These are phyloP conservation scores for Crithidia thermophila DNA, from an alignment of 208 protist genomes.

Conservation along the genomic window DNA sequence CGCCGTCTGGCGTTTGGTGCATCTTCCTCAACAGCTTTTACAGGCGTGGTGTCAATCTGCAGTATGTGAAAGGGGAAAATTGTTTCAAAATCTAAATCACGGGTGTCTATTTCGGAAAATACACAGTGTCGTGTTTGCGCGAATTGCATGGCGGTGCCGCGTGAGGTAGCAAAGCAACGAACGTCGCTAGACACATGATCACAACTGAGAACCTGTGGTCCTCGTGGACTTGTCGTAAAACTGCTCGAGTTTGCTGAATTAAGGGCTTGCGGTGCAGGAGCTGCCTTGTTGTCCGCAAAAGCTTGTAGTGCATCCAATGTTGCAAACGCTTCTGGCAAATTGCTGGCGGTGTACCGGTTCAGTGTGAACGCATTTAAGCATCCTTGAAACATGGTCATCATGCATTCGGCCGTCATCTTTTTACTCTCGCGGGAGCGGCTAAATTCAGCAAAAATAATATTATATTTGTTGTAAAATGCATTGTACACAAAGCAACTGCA, in stretches of 20 bases:
- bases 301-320: conserved; percentile 15
- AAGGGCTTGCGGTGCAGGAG: too few relatives aligned
- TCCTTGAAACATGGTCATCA: conserved; percentile 11
- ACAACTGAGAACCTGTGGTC: conserved; percentile 2
- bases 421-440: not conserved
- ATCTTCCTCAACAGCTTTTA: too few relatives aligned
- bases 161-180: too few relatives aligned
- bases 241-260: too few relatives aligned
- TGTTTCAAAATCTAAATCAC: not conserved
- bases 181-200: conserved; percentile 12
- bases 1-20: too few relatives aligned
- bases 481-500: conserved; percentile 29
- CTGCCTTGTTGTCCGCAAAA: not conserved
- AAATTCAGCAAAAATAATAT: not conserved
- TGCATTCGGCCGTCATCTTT: not conserved
- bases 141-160: too few relatives aligned
- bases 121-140: not conserved
- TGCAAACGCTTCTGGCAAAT: not conserved
- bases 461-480: conserved; percentile 13
- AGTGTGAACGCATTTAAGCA: conserved; percentile 27
- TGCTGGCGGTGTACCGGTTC: conserved; percentile 17
- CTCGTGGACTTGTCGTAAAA: not conserved
- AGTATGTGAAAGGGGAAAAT: conserved; percentile 1
- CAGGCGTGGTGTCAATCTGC: too few relatives aligned
- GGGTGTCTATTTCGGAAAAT: not conserved